Base-by-base conservation (phyloP, 1,284 basidiomycete genomes). In the Trichosporon sp. region DNA sequence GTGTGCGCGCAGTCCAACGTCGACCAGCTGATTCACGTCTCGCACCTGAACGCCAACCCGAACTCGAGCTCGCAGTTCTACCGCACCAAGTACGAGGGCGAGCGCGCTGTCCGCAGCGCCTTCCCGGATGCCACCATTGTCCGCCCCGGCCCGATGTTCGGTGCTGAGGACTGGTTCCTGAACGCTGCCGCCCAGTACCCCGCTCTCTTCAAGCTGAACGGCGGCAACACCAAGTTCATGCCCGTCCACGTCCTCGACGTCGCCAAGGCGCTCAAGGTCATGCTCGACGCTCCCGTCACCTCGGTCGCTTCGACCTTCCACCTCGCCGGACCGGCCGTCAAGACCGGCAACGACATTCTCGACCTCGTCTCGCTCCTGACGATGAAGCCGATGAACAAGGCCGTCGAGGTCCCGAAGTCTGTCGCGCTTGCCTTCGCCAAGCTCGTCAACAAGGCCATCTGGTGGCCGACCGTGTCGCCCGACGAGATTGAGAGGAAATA, bases 161-260 rank as follows among this genome's bases (percentile, higher is more conserved):
- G 96, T 14, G 90, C 92, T 80, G 97, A 99, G 85, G 96, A 99
- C 86, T 93, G 92, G 83, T 86, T 99, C 69, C 84, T 99, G 79
- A 97, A 94, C 84, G 94, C 93, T 83, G 93, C 98, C 84, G 92
- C 94, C 66, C 86, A 89, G 77, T 96, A 91, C 88, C 92, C 96
- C n/a, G 91, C 94, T 76, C 92, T 93, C 87, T 98, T 91, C 93
- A 92, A 93, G 82, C 88, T 98, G 75, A 99, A 98, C 87, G 85
- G 91, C 78, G 92, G 90, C 66, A 85, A 91, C 82, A 96, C 96
- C 26, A 90, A 90, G 85, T 89, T 93, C 83, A 91, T 93, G 48
- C 96, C 97, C 1, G 92, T 92, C 51, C 95, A 98, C 88, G 94
- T 95, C 64, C 84, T 97, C 78, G 95, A 99, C 80, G 94, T 99